Evolutionary conservation across 768 basidiomycete species (phyloP).

Genomic region (Daedaleopsis sinensis): DNA sequence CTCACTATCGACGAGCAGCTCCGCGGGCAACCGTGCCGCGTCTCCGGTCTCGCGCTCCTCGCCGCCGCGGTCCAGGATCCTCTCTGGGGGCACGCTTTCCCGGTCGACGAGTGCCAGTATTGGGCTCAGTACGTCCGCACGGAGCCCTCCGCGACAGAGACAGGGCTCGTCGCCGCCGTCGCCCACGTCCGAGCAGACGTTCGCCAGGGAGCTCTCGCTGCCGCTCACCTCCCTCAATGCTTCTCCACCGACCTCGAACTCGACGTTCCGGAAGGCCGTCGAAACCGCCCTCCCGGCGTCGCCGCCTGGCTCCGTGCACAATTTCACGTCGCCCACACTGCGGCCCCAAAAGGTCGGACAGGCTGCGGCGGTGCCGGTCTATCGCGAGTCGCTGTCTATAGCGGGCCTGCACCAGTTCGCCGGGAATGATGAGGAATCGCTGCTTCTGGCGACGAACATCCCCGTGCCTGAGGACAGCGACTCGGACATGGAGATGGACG

Average conservation of each 20-base stretch:
- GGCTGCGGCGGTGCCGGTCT: constrained; percentile 37
- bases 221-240: constrained; percentile 20
- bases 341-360: constrained; percentile 19
- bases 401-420: constrained; percentile 35
- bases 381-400: constrained; percentile 47
- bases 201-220: constrained; percentile 28
- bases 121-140: constrained; percentile 9
- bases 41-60: constrained; percentile 25
- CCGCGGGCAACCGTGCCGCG: constrained; percentile 25
- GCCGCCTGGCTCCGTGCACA: constrained; percentile 25
- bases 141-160: constrained; percentile 14
- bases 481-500: constrained; percentile 56
- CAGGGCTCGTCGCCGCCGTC: constrained; percentile 28
- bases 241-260: constrained; percentile 29
- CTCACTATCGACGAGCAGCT: constrained; percentile 32
- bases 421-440: constrained; percentile 55
- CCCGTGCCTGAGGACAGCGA: constrained; percentile 79
- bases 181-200: constrained; percentile 28
- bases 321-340: constrained; percentile 22
- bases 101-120: constrained; percentile 26
- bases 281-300: constrained; percentile 39
- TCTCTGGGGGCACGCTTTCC: constrained; percentile 23
- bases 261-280: constrained; percentile 34
- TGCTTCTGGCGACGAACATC: constrained; percentile 70
- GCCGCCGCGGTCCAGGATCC: constrained; percentile 24